Base-by-base conservation (phyloP, 2,329 filamentous ascomycete genomes). In the Pseudogymnoascus sp. region DNA sequence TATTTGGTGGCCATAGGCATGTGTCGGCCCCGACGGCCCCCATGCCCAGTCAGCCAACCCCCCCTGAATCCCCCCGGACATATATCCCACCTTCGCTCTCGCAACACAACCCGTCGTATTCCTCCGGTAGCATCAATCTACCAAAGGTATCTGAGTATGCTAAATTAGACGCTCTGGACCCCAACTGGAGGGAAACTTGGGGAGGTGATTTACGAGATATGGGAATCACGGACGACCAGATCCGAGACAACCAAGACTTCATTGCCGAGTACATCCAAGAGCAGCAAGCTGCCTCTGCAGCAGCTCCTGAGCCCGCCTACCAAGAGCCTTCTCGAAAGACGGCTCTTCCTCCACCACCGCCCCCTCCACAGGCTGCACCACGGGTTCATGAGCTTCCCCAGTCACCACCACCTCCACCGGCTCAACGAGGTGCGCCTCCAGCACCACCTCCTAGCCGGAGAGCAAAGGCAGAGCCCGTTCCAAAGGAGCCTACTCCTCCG, bases 161-260 rank as follows among this genome's bases (percentile, higher is more conserved):
- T 29, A 77, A 82, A 61, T 75, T 87, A 55, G 84, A 87, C 66
- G 82, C 82, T 25, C 87, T 87, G 67, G 84, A 87, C 70, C 82
- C 83, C 1, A 74, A 81, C 64, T 87, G 85, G 85, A 79, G 84
- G 64, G 83, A 85, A 67, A 82, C 85, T 66, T 87, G 86, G 74
- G 84, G 85, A 36, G 82, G 85, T 65, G 84, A 87, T 67, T 74
- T 87, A 61, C 82, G 78, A 62, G 75, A 82, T 52, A 85, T 86
- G 74, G 85, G 84, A 13, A 76, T 87, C 64, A 86, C 81, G 5
- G 84, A 87, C 67, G 84, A 87, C 66, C 84, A 87, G 65, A 87
- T 87, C 69, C 82, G 80, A 66, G 84, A 86, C 37, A 87, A 87
- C 68, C 85, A 87, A 68, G 84, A 87, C 67, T 87, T 87, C 66